Evolutionary conservation across 2,329 filamentous ascomycete genomes (phyloP), one percentile per base, ranked within the genome.

Genomic region (Malbranchea zuffiana): DNA sequence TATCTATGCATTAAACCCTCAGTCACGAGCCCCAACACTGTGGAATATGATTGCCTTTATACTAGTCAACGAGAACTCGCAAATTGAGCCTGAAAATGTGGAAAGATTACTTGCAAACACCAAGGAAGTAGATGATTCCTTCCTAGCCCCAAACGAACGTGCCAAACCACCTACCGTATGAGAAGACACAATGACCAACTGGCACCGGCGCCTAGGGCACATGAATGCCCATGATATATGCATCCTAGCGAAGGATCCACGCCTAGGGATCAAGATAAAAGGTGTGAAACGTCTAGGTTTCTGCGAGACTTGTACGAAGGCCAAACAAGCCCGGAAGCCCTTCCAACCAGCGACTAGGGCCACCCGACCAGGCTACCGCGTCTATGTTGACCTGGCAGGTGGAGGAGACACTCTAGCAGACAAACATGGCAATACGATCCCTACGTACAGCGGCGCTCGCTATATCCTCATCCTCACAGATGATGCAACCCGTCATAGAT

Each of bases 171-270:
- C 28, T 31, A 31, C 17, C 12, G 10, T 16, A 16, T 11, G n/a
- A 15, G 28, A 31, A 31, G 28, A 31, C 16, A 15, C 28, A 18
- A 31, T 31, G 28, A 31, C 11, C 11, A 31, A 31, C 16, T 31
- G 28, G 28, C 28, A 31, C 17, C 12, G 28, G 28, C n/a, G 28
- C n/a, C 16, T 31, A 31, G 28, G 3, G 28, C 28, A 31, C 24
- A n/a, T 31, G 12, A 18, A 31, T 31, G 11, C 28, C 11, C 12
- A 31, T 31, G 28, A 31, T 18, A 31, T 31, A 11, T 10, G 10
- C 16, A 31, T 26, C 11, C n/a, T 31, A 16, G 28, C 28, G 17
- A 31, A 18, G 16, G 28, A 31, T 31, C 28, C 28, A 11, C n/a
- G 28, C 10, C n/a, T 16, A 16, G 28, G 11, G 11, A 31, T 31